These are phyloP conservation scores for Lolium multiflorum DNA, from an alignment of 176 grass and related monocot genomes.

Conservation along the genomic window DNA sequence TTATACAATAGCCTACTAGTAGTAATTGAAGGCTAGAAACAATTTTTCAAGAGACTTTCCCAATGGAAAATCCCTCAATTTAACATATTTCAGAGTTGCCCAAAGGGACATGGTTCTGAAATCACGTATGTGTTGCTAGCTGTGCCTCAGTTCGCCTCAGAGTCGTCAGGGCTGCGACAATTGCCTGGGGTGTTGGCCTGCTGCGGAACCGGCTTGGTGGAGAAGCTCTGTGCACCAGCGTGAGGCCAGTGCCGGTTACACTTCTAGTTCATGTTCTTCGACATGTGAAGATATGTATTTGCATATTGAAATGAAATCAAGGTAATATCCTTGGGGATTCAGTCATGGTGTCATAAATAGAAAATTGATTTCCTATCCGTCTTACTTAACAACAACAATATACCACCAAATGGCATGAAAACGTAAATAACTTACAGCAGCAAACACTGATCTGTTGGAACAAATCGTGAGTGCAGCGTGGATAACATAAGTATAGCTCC, in stretches of 20 bases:
- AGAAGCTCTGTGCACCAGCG: background rate
- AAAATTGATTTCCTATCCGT: background rate
- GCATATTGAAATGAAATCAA: background rate
- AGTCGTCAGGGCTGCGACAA: too few species aligned
- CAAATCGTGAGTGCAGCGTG: background rate
- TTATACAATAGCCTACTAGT: too few species aligned
- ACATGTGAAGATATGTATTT: background rate
- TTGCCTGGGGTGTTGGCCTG: background rate
- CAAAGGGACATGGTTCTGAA: too few species aligned
- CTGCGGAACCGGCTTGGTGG: background rate
- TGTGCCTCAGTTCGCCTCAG: too few species aligned
- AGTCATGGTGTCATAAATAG: background rate
- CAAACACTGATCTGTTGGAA: background rate
- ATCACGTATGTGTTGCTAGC: too few species aligned
- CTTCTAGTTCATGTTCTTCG: background rate
- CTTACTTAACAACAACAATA: background rate
- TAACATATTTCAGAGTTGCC: too few species aligned
- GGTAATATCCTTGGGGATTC: background rate
- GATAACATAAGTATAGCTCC: background rate
- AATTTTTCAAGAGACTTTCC: too few species aligned
- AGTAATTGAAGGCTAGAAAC: too few species aligned
- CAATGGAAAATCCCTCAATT: too few species aligned
- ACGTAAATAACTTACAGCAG: background rate
- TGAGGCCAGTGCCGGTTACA: background rate
- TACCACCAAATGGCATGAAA: background rate